Conservation (phyloP, 2,329 filamentous ascomycete species). For the Colletotrichum chrysophilum region DNA sequence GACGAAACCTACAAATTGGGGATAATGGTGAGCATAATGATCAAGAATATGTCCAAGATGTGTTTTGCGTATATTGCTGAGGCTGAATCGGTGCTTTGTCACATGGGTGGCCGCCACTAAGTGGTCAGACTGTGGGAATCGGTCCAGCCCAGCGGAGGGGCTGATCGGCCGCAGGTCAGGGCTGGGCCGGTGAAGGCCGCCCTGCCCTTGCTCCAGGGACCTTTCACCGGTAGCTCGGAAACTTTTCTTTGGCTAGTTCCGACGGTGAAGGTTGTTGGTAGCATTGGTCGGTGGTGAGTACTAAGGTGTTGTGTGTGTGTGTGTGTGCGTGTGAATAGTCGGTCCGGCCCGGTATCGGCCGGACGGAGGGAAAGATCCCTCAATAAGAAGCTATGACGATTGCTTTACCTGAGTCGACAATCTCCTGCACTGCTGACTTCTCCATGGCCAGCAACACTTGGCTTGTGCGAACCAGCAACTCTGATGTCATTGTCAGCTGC, state of each 20-base stretch:
- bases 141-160: background rate
- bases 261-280: background rate
- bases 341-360: background rate
- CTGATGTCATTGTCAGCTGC: slow-evolving; percentile 45
- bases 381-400: slow-evolving; percentile 63
- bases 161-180: background rate
- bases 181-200: background rate
- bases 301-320: background rate
- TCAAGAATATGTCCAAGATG: background rate
- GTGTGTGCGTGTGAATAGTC: background rate
- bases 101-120: slow-evolving; percentile 5
- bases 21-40: background rate
- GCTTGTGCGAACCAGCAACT: slow-evolving; percentile 69
- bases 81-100: background rate
- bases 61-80: background rate
- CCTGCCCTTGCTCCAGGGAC: background rate
- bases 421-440: slow-evolving; percentile 64
- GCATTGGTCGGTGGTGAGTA: background rate
- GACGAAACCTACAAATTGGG: background rate
- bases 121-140: slow-evolving; percentile 5
- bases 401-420: slow-evolving; percentile 67
- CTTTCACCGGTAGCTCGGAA: background rate
- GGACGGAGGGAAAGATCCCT: slow-evolving; percentile 28
- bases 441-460: slow-evolving; percentile 71
- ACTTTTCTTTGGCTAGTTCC: background rate